Conservation (phyloP, 345 rosid genomes). For the Populus simonii region DNA sequence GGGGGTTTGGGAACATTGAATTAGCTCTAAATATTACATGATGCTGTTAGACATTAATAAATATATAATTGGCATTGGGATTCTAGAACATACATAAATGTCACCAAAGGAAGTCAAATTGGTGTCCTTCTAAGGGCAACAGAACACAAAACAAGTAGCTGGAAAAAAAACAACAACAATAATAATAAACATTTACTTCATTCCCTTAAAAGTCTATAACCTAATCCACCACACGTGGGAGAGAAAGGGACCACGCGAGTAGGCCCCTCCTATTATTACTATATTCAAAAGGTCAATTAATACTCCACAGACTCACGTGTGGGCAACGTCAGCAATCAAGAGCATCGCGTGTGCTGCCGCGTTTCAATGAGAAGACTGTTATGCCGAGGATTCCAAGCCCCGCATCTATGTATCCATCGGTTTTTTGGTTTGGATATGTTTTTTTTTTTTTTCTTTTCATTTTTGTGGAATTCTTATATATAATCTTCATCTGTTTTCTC, state of each 20-base stretch:
- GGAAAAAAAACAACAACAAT: too few relatives aligned
- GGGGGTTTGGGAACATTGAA: neutral
- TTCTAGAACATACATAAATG: slow-evolving; percentile 6
- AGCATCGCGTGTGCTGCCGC: slow-evolving; percentile 43
- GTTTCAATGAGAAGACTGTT: slow-evolving; percentile 40
- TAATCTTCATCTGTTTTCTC: neutral
- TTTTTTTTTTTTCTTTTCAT: neutral
- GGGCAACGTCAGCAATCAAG: slow-evolving; percentile 33
- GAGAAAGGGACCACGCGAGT: slow-evolving; percentile 8
- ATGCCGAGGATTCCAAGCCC: too few relatives aligned
- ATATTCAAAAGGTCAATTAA: neutral
- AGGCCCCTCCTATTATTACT: neutral
- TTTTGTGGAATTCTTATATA: neutral
- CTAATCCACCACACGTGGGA: slow-evolving; percentile 36
- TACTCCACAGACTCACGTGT: slow-evolving; percentile 38
- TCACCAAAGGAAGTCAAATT: slow-evolving; percentile 14
- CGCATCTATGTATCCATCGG: too few relatives aligned
- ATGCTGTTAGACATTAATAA: neutral
- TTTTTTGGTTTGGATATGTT: neutral
- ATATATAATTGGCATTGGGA: slow-evolving; percentile 15
- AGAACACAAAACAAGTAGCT: neutral
- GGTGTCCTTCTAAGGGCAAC: too few relatives aligned
- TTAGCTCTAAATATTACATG: neutral
- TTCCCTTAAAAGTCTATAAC: neutral
- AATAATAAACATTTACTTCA: neutral